Evolutionary conservation across 257 asterid genomes (phyloP).

Genomic region (Plantago elongata): DNA sequence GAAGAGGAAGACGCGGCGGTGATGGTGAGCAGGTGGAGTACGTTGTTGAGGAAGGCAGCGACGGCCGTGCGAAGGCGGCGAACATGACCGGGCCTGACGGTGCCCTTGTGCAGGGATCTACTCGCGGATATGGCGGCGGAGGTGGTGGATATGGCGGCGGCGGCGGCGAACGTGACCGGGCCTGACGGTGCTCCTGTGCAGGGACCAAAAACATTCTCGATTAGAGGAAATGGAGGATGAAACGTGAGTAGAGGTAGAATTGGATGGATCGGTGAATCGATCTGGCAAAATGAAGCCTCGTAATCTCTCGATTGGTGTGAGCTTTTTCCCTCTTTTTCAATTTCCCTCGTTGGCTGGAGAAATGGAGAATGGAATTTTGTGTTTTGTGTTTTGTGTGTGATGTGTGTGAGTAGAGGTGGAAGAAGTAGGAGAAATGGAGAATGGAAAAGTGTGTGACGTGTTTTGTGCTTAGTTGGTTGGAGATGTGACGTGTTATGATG

Average conservation of each 20-base stretch:
- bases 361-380: background rate
- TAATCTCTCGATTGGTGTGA: slow-evolving; percentile 11
- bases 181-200: no score
- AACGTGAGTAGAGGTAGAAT: slow-evolving; percentile 22
- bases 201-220: slow-evolving; percentile 57
- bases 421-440: background rate
- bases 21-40: no score
- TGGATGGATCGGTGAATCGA: slow-evolving; percentile 22
- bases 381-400: no score
- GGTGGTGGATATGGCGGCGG: no score
- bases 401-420: no score
- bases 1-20: no score
- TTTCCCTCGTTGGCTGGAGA: slow-evolving; percentile 9
- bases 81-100: no score
- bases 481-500: background rate
- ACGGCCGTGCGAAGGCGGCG: no score
- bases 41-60: no score
- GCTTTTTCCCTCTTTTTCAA: slow-evolving; percentile 1
- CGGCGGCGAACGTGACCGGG: no score
- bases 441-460: background rate
- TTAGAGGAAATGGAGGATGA: slow-evolving; percentile 5
- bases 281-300: slow-evolving; percentile 19
- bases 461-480: background rate
- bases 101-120: no score
- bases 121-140: no score